These are phyloP conservation scores for Cetraspora pellucida DNA, from an alignment of 192 early-diverging fungal genomes.

Conservation along the genomic window DNA sequence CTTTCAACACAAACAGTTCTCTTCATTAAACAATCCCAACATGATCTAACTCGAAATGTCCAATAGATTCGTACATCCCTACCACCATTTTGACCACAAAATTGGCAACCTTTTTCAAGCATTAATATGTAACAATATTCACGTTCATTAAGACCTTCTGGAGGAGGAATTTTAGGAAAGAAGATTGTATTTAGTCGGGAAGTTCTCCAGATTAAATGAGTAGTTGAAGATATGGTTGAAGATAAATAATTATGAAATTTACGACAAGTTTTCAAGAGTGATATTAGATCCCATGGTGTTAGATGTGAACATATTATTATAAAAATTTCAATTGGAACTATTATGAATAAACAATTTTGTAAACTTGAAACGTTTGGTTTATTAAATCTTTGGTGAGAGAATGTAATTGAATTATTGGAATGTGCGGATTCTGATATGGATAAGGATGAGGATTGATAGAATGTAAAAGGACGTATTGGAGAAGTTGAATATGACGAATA, in stretches of 20 bases:
- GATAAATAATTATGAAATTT: neutral
- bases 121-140: neutral
- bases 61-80: neutral
- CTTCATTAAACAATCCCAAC: neutral
- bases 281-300: neutral
- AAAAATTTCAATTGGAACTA: slow-evolving; percentile 1
- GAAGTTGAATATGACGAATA: too few species aligned
- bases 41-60: neutral
- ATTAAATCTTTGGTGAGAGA: too few species aligned
- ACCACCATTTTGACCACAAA: neutral
- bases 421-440: too few species aligned
- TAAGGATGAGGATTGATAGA: too few species aligned
- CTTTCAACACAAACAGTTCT: neutral
- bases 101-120: slow-evolving; percentile 4
- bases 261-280: neutral
- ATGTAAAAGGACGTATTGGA: too few species aligned
- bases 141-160: neutral
- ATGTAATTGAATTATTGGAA: too few species aligned
- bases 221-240: neutral
- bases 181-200: neutral
- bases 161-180: neutral
- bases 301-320: neutral
- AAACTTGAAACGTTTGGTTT: too few species aligned
- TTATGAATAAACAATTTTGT: neutral
- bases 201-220: neutral